Percentiles rank a stretch among this genome's conserved stretches.
phyloP scores from a whole-genome alignment of 148 eudicot genomes.

The Cornus kousa region DNA sequence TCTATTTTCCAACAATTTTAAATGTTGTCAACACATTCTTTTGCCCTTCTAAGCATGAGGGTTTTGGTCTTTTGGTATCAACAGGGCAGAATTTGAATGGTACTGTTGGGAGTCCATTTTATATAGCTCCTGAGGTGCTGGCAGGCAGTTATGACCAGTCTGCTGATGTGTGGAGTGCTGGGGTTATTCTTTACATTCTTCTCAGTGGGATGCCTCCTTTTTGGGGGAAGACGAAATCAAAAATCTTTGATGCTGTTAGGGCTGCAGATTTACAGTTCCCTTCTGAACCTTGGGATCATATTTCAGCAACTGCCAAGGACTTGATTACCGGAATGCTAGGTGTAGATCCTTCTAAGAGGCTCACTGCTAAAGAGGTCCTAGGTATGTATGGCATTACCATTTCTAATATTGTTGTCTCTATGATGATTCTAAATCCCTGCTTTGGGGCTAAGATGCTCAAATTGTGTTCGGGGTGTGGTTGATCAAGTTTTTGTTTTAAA shows the following conservation, averaged over 20 bases:
- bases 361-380: constrained; percentile 58
- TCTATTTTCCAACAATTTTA: not conserved
- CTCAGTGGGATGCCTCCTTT: constrained; percentile 71
- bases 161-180: constrained; percentile 56
- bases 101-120: constrained; percentile 59
- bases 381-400: constrained; percentile 25
- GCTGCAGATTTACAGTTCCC: constrained; percentile 62
- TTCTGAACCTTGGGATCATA: constrained; percentile 44
- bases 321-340: constrained; percentile 51
- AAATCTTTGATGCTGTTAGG: constrained; percentile 59
- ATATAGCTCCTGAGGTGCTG: constrained; percentile 58
- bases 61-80: not conserved
- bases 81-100: constrained; percentile 51
- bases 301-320: constrained; percentile 52
- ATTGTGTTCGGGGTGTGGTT: not conserved
- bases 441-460: constrained; percentile 3
- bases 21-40: not conserved
- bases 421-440: not conserved
- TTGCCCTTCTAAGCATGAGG: not conserved
- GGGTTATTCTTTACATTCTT: constrained; percentile 38
- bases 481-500: not conserved
- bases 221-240: constrained; percentile 70
- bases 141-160: constrained; percentile 54
- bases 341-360: constrained; percentile 48
- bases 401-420: not conserved